phyloP scores from a whole-genome alignment of 495 filamentous ascomycete species.

The Tuber microsphaerosporum region DNA sequence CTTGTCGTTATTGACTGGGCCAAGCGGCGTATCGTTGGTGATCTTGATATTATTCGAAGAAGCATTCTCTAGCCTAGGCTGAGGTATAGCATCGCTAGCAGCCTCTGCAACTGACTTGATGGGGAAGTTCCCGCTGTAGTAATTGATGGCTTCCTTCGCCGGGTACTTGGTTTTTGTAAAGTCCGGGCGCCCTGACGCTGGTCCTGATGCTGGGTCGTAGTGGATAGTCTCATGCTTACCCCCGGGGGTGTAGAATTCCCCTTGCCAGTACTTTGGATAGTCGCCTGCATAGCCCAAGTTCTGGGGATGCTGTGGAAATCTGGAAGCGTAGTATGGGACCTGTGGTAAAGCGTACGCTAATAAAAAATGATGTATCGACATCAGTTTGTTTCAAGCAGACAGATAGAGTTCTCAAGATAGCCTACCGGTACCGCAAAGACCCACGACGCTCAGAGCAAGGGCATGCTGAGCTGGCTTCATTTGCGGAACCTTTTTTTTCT shows the following conservation, averaged over 20 bases:
- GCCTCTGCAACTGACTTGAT: constrained; percentile 2
- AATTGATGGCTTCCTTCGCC: constrained; percentile 30
- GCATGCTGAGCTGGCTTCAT: constrained; percentile 25
- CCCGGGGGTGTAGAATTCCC: constrained; percentile 24
- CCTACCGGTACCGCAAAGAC: constrained; percentile 13
- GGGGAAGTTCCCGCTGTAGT: constrained; percentile 23
- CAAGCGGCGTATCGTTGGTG: constrained; percentile 25
- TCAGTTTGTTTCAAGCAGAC: not conserved
- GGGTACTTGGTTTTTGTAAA: constrained; percentile 25
- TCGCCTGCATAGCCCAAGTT: constrained; percentile 35
- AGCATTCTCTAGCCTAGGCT: not conserved
- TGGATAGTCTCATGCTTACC: constrained; percentile 4
- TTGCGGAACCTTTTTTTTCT: not conserved
- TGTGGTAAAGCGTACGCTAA: constrained; percentile 26
- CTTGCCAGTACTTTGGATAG: constrained; percentile 41
- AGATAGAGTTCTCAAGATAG: not conserved
- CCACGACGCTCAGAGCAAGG: constrained; percentile 25
- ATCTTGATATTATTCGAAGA: constrained; percentile 23
- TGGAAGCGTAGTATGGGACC: constrained; percentile 33
- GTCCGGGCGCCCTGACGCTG: constrained; percentile 14
- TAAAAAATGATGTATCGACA: not conserved
- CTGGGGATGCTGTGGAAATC: constrained; percentile 37
- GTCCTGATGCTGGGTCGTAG: constrained; percentile 3
- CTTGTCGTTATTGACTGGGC: constrained; percentile 20
- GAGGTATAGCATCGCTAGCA: not conserved